Base-by-base conservation (phyloP, 192 early-diverging fungal species). In the Neocallimastix lanati region DNA sequence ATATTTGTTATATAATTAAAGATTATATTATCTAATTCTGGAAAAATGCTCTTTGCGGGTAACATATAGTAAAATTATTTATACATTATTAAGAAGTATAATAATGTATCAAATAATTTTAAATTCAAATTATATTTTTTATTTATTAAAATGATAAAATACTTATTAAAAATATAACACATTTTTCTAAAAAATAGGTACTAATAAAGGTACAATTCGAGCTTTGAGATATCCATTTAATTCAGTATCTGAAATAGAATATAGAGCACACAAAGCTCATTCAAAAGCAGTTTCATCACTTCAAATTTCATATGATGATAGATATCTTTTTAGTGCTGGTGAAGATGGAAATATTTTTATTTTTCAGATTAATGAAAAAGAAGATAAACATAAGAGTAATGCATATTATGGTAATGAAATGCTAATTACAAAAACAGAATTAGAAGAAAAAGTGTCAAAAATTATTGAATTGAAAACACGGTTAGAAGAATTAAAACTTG, bases 401-500 rank as follows among this genome's bases (percentile, higher is more conserved):
- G 28, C 79, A 2, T 79, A 6, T 27, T 67, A 29, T 33, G 28
- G 80, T 67, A 33, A 27, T 30, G 28, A 88, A 85, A 90, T 91
- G 77, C 83, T 91, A 21, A 86, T 90, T 16, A 91, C 90, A 30
- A 91, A 91, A 80, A 83, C 86, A 1, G 90, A 91, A 80, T 81
- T 91, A 9, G 89, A 91, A 79, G 90, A 91, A 76, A 89, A 89
- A 77, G 86, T 86, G 79, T 82, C 86, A 18, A 87, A 84, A 76
- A 88, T 90, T 85, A 80, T 84, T 33, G 90, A 91, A 79, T 84
- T 91, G 29, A 87, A 89, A 79, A 87, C 89, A 7, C 83, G 89
- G 16, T 85, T 91, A 12, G 89, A 91, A 78, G 90, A 91, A 78
- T 83, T 91, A 28, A 91, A 91, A 79, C 85, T 90, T 86, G 90